These are phyloP conservation scores for Nectriaceae sp. DNA, from an alignment of 2,329 filamentous ascomycete genomes.

Conservation along the genomic window DNA sequence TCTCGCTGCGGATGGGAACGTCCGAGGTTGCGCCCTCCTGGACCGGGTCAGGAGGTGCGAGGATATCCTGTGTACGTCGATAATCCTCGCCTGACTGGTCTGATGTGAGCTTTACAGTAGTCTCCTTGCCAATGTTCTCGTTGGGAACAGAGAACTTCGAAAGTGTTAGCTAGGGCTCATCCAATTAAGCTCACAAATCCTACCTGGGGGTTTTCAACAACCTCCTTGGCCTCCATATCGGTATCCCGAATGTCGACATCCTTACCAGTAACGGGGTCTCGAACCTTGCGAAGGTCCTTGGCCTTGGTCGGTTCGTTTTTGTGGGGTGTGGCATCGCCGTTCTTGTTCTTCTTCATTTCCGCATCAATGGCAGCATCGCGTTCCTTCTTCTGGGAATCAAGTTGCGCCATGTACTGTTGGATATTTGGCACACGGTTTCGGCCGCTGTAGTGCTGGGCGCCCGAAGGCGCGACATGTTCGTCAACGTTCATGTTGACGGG, in stretches of 20 bases:
- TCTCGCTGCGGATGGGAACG: conserved; percentile 93
- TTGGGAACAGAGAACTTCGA: conserved; percentile 79
- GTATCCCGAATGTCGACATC: conserved; percentile 86
- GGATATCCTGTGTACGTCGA: conserved; percentile 82
- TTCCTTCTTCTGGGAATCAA: conserved; percentile 78
- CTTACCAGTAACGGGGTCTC: conserved; percentile 85
- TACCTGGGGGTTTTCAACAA: conserved; percentile 72
- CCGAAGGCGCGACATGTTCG: conserved; percentile 45
- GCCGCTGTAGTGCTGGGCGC: conserved; percentile 75
- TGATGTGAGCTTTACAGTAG: conserved; percentile 70
- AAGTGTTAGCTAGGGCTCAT: not conserved
- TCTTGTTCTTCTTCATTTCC: conserved; percentile 42
- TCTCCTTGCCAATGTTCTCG: conserved; percentile 77
- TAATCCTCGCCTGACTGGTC: conserved; percentile 78
- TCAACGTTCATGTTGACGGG: conserved; percentile 38
- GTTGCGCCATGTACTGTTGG: conserved; percentile 75
- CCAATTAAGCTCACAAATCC: no score
- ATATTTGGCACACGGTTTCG: conserved; percentile 85
- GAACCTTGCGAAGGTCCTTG: conserved; percentile 68
- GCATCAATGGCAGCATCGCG: conserved; percentile 73
- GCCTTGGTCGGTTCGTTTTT: conserved; percentile 39
- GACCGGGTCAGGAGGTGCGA: conserved; percentile 85
- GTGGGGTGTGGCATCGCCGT: conserved; percentile 45
- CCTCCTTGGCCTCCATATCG: conserved; percentile 66
- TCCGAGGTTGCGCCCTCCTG: conserved; percentile 83